phyloP scores from a whole-genome alignment of 768 basidiomycete species.

The Boletus sp. region DNA sequence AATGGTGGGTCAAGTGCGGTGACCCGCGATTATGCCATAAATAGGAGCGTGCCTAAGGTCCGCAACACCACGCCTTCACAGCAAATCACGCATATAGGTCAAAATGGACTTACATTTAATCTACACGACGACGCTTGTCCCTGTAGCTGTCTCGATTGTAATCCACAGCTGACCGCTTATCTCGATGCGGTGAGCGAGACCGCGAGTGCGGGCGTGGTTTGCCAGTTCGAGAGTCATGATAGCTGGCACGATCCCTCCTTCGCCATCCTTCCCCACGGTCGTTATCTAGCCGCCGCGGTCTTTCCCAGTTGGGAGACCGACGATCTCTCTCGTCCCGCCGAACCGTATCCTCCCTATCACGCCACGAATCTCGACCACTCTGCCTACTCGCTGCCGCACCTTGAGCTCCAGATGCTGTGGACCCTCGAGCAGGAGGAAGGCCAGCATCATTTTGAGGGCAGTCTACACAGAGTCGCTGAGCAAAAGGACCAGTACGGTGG shows the following conservation, averaged over 20 bases:
- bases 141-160: constrained; percentile 36
- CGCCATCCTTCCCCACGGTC: constrained; percentile 19
- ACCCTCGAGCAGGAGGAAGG: constrained; percentile 29
- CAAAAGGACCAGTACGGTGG: not conserved
- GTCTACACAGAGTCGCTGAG: constrained; percentile 32
- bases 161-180: constrained; percentile 25
- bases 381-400: constrained; percentile 32
- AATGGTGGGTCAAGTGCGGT: too few relatives aligned
- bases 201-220: constrained; percentile 29
- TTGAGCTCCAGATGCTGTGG: constrained; percentile 35
- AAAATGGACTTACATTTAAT: constrained; percentile 36
- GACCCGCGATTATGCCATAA: too few relatives aligned
- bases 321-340: constrained; percentile 21
- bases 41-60: too few relatives aligned
- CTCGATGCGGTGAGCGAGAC: constrained; percentile 34
- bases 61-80: not conserved
- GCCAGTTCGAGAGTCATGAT: constrained; percentile 17
- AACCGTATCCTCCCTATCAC: constrained; percentile 24
- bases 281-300: constrained; percentile 25
- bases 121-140: constrained; percentile 58
- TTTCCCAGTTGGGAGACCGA: constrained; percentile 23
- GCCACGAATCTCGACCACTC: constrained; percentile 40
- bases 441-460: constrained; percentile 49
- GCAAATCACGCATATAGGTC: constrained; percentile 1
- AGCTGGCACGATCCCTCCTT: constrained; percentile 16